Evolutionary conservation across 306 rosid genomes (phyloP), one percentile per base, ranked within the genome.

Genomic region (Malus fusca): DNA sequence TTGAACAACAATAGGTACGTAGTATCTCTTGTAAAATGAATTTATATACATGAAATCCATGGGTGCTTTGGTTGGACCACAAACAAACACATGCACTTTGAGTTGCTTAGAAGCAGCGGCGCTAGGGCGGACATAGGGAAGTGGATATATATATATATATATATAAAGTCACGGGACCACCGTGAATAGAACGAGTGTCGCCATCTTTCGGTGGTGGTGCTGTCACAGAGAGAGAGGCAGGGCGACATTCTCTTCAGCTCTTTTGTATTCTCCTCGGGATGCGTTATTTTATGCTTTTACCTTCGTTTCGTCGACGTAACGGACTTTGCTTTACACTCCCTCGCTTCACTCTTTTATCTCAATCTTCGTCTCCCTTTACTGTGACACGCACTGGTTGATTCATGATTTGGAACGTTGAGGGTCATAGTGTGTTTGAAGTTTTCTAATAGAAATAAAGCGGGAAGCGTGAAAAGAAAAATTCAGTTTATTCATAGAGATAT

Each of bases 181-280:
- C 46, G 5, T 61, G 62, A 82, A 82, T 22, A 69, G 66, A 71
- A 74, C 70, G 82, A 86, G 83, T 82, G 92, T 82, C 80, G 35
- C 61, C 18, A 6, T 79, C 92, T 86, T 83, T 84, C 86, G 90
- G 90, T 85, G 87, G 73, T 46, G 70, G n/a, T 51, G 55, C 55
- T 51, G 55, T 51, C 55, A 51, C 8, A 15, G 21, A 5, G 22
- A 30, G 42, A 6, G 21, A 8, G 4, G 11, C 26, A 25, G 79
- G 60, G 75, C 19, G 71, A 69, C 77, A 70, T 79, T 75, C 82
- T 78, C 61, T 61, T 58, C 31, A 3, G 42, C 18, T 51, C 10
- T 37, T 37, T 37, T 64, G 19, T 17, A 64, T 18, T 17, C 2
- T 15, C 13, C 6, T 76, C 31, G 76, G 83, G 18, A 80, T 69